Evolutionary conservation across 805 yeast species (phyloP), one percentile per base, ranked within the genome.

Genomic region (Monosporozyma aquatica): DNA sequence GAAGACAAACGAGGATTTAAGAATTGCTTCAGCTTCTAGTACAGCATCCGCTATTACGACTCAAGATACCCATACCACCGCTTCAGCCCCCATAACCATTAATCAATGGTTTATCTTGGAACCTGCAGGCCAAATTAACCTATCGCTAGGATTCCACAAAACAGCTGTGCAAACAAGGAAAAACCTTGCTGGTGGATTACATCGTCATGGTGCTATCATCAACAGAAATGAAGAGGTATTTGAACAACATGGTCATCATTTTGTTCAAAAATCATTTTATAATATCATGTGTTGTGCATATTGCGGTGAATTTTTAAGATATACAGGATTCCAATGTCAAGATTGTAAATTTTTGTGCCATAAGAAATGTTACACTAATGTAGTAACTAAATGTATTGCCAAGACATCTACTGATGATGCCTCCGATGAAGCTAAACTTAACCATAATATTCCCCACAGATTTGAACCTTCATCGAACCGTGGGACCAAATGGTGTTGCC

Each of bases 401-500:
- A 82, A 79, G 55, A 75, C 87, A 3, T 77, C 83, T 45, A 72
- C 78, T 4, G 87, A 81, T 47, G 63, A 70, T 35, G 85, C 80
- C 56, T 71, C 77, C 2, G 87, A 82, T 57, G 90, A 81, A 51
- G 76, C 84, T 18, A 80, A 85, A 62, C 75, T 92, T 61, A 92
- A 92, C 56, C 97, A 92, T 62, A 83, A 95, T 50, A 92, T 92
- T 52, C 98, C 98, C 27, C 99, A 92, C 61, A 78, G 96, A 60
- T 90, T 90, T 61, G 95, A 85, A 51, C 89, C 90, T n/a, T 76
- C 79, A 22, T 75, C 92, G 14, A 92, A 92, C 58, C 80, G 87
- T 65, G 94, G 96, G 54, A 94, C 99, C 2, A 89, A 90, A 59
- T 92, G 99, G 99, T 92, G 99, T 67, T 92, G 97, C 54, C 99